Evolutionary conservation across 2,329 filamentous ascomycete species (phyloP), one percentile per base, ranked within the genome.

Genomic region (Calycina herbarum): DNA sequence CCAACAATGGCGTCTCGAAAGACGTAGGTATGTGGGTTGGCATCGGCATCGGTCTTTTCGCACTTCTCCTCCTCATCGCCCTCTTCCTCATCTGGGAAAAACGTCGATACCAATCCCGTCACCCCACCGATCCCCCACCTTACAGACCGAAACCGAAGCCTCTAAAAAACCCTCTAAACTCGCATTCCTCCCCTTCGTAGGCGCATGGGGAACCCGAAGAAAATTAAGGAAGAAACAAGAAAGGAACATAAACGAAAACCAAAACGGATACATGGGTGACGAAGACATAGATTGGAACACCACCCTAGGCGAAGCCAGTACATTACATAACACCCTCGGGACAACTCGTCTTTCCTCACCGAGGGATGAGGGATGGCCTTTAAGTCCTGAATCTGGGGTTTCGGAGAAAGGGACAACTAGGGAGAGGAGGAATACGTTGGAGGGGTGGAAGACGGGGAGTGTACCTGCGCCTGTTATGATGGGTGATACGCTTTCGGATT

Each of bases 401-500:
- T 15, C 38, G 10, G 31, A 31, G 29, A n/a, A 20, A 15, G 27
- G 38, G 11, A 29, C n/a, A 15, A 8, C 31, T 27, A 27, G 29
- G 13, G 31, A 5, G 5, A 40, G 51, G 38, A 35, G 61, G 33
- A 27, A 27, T 17, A 57, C 61, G 3, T 57, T 62, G n/a, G 61
- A 62, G 38, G 61, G 45, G 11, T 62, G 48, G 61, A 62, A 62
- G 56, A 7, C 61, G 15, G 51, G 61, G 11, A 11, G 27, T 20
- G 51, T 62, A 2, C 38, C 27, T 17, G 2, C 3, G 38, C 59
- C 35, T 42, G n/a, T 59, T 7, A 40, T 61, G 20, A 17, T 51
- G 27, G 59, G 42, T 8, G 59, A 51, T 15, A n/a, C 59, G 38
- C 59, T 61, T 17, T 33, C 29, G 17, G 56, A 57, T 57, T 40